Percentiles rank a stretch among this genome's conserved stretches.
Conservation (phyloP, 202 grass and related monocot species). For the Bolboschoenoplectus hybrid region DNA sequence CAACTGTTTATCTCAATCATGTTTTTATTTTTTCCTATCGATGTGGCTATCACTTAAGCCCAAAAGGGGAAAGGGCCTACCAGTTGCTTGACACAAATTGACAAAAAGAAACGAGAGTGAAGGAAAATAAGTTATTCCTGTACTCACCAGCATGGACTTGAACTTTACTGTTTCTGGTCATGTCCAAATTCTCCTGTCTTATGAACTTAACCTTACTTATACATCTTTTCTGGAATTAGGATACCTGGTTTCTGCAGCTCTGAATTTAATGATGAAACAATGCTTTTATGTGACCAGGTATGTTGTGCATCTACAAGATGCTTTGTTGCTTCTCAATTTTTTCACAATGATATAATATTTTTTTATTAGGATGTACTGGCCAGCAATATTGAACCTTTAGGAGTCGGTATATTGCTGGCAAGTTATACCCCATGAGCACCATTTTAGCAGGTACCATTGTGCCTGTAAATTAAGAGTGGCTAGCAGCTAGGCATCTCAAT, state of each 20-base stretch:
- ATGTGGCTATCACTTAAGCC: neutral
- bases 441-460: neutral
- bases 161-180: neutral
- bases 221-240: constrained; percentile 51
- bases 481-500: neutral
- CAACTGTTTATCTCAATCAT: neutral
- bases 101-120: neutral
- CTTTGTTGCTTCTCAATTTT: constrained; percentile 32
- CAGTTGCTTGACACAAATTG: neutral
- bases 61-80: neutral
- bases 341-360: constrained; percentile 12
- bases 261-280: constrained; percentile 74
- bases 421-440: constrained; percentile 2
- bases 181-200: neutral
- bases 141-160: constrained; percentile 1
- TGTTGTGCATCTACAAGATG: constrained; percentile 30
- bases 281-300: constrained; percentile 97
- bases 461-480: neutral
- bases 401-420: neutral
- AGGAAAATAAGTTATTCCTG: neutral
- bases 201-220: constrained; percentile 13
- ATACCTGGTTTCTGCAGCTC: constrained; percentile 75
- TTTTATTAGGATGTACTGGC: neutral
- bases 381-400: neutral
- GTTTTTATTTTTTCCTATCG: neutral